A percentile compares a stretch with the other conserved stretches of the same genome.
Evolutionary conservation across 1,284 basidiomycete genomes (phyloP).

Genomic region (Bjerkandera adusta): DNA sequence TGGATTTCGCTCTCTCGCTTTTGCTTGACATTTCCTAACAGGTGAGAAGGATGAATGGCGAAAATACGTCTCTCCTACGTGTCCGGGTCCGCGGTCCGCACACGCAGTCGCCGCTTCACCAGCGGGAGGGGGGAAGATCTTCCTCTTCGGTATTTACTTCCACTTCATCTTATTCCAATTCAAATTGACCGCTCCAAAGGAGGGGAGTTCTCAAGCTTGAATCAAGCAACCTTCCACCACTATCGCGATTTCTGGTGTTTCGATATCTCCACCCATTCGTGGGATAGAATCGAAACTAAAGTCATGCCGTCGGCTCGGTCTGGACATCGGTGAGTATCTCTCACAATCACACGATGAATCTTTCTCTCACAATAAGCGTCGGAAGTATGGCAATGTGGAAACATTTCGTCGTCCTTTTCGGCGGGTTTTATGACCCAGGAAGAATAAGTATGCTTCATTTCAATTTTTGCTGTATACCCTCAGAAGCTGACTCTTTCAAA

Average conservation of each 20-base stretch:
- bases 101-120: conserved; percentile 78
- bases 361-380: conserved; percentile 1
- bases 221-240: conserved; percentile 89
- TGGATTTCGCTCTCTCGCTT: conserved; percentile 4
- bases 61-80: conserved; percentile 78
- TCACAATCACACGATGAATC: neutral
- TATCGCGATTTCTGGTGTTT: conserved; percentile 89
- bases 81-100: conserved; percentile 82
- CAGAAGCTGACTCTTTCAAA: conserved; percentile 23
- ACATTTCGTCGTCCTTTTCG: conserved; percentile 83
- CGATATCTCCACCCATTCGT: conserved; percentile 71
- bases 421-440: conserved; percentile 86
- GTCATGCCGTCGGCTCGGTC: conserved; percentile 79
- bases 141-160: conserved; percentile 66
- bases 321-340: conserved; percentile 66
- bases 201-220: conserved; percentile 83
- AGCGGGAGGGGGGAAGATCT: conserved; percentile 79
- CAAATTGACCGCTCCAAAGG: conserved; percentile 38
- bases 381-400: conserved; percentile 89
- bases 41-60: conserved; percentile 78
- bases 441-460: conserved; percentile 51
- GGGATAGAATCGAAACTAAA: conserved; percentile 91
- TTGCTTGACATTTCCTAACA: neutral
- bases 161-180: conserved; percentile 1
- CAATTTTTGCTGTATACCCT: neutral